Evolutionary conservation across 331 rosid genomes (phyloP), one percentile per base, ranked within the genome.

Genomic region (Rhamnella rubrinervis): DNA sequence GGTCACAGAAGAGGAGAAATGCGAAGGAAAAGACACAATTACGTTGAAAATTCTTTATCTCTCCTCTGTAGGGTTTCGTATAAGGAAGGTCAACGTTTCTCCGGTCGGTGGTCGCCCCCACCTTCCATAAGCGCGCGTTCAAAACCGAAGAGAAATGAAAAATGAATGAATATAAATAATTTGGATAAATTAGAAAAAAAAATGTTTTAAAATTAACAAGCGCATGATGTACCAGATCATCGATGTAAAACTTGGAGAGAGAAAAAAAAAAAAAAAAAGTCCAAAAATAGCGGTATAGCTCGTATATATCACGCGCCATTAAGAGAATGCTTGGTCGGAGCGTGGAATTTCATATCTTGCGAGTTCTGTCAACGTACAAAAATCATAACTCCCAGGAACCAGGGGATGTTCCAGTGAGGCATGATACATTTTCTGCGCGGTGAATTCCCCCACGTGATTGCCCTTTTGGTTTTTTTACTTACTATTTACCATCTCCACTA

Each of bases 111-210:
- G 77, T 47, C 35, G 28, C 59, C 52, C n/a, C 59, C 75, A 77
- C 88, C 72, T 44, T 56, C 78, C 41, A 8, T 3, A 0, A 59
- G 35, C 46, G 81, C 83, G 81, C 71, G 83, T 31, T 31, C 35
- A 31, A 31, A 31, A 31, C 35, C 35, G 35, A 3, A 31, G 35
- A 31, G 35, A 31, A 31, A 2, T 2, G 35, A 31, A 31, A 26
- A 26, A 26, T 26, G 31, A 26, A 26, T 26, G 2, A 26, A 1
- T 2, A 31, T 31, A 4, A 31, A 31, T 31, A 31, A 4, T 3
- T 31, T 31, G 35, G 35, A 31, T 31, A 31, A 31, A 31, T 31
- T 23, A 23, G 23, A 23, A 23, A 23, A 23, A 31, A 31, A 31
- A 31, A 26, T 26, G 31, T 26, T 26, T 26, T 26, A 26, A 26